Base-by-base conservation (phyloP, 2,329 filamentous ascomycete genomes). In the Didymella segeticola region DNA sequence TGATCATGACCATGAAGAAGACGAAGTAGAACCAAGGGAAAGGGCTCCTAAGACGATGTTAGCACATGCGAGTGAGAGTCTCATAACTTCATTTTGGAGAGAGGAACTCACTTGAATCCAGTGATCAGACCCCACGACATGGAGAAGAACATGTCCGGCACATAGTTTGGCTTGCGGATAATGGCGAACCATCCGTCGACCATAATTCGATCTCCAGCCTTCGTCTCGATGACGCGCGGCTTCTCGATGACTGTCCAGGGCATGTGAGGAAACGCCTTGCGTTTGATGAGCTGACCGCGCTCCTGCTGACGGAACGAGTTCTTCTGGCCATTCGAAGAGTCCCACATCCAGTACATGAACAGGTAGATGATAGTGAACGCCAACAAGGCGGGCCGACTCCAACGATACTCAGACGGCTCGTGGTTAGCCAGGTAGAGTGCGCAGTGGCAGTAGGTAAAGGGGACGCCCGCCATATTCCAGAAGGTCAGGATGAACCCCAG, bases 401-500 rank as follows among this genome's bases (percentile, higher is more conserved):
- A 92, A 53, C 81, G 82, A 75, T 96, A 96, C 50, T 85, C 85
- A 34, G 85, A 82, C 0, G 92, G 89, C 65, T 89, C 78, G 73
- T 95, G 90, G 76, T 89, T 93, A 62, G 91, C 91, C 43, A 96
- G 83, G 78, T 90, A 96, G 67, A 96, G 86, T 43, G 90, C 93
- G 82, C 89, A 93, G 80, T 96, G 91, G 80, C 91, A 96, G 82
- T 96, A 96, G 52, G 86, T 91, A 51, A 96, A 82, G n/a, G 91
- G 91, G 25, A 96, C 91, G 63, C 91, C 91, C 41, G 91, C 91
- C 71, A 96, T 80, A 77, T 96, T 96, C 91, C 91, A 96, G 85
- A 96, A 96, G 75, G 93, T 95, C 62, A 96, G 84, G 91, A 96
- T 96, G 80, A 96, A 96, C 39, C 91, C 91, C 86, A 90, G 92